Conservation (phyloP, 306 rosid genomes). For the Astragalus membranaceus region DNA sequence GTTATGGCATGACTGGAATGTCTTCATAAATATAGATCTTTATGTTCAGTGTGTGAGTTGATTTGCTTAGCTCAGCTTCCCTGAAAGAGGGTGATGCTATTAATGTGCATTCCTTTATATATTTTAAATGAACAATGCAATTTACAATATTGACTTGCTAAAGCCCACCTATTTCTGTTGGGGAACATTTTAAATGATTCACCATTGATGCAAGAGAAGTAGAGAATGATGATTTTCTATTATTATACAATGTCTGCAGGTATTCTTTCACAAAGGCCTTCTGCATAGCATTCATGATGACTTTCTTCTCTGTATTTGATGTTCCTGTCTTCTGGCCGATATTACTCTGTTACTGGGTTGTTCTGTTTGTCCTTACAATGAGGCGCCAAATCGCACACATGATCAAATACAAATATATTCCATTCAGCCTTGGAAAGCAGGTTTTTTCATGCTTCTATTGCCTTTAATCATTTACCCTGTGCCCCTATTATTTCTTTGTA, state of each 20-base stretch:
- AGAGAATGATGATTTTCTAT: background rate
- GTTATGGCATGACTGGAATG: background rate
- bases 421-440: constrained; percentile 85
- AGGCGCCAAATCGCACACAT: constrained; percentile 91
- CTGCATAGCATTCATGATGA: constrained; percentile 74
- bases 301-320: constrained; percentile 84
- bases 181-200: background rate
- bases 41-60: background rate
- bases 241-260: constrained; percentile 36
- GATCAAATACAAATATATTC: constrained; percentile 83
- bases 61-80: background rate
- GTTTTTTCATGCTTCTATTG: constrained; percentile 25
- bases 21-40: background rate
- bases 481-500: background rate
- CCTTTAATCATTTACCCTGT: background rate
- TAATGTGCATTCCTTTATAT: background rate
- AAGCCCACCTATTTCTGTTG: background rate
- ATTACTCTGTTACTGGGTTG: constrained; percentile 81
- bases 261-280: constrained; percentile 88
- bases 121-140: background rate
- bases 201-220: background rate
- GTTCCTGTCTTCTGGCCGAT: constrained; percentile 98
- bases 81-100: background rate
- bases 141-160: background rate
- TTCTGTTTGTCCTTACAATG: constrained; percentile 85